Conservation (phyloP, 2,329 filamentous ascomycete species). For the Tolypocladium sp. region DNA sequence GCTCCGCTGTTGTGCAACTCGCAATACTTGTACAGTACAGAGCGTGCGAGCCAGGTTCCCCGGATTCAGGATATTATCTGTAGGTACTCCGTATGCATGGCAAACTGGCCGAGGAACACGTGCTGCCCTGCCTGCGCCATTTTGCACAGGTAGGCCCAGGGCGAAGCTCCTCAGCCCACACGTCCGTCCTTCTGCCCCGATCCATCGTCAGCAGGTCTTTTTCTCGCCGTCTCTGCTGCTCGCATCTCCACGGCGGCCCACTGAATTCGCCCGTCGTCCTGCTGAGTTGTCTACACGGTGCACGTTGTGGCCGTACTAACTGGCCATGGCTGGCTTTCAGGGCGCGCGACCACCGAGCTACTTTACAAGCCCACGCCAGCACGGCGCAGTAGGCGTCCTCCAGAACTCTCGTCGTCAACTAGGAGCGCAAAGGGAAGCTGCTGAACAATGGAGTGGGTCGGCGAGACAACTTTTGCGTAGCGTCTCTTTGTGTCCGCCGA, state of each 20-base stretch:
- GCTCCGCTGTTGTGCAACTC: neutral
- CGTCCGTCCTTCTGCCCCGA: neutral
- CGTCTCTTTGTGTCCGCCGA: neutral
- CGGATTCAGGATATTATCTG: neutral
- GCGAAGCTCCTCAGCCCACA: neutral
- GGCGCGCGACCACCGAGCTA: neutral
- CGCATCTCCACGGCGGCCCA: neutral
- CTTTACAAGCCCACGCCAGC: neutral
- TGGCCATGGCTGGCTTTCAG: neutral
- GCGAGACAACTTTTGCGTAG: neutral
- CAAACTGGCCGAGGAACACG: neutral
- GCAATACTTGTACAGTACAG: neutral
- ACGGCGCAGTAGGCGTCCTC: neutral
- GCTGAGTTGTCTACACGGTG: neutral
- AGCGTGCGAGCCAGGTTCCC: neutral
- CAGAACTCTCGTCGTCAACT: neutral
- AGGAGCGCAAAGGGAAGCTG: neutral
- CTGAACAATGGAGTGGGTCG: neutral
- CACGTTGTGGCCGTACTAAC: neutral
- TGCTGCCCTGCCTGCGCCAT: neutral
- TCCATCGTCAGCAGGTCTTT: neutral
- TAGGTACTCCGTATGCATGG: neutral
- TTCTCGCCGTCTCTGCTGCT: neutral
- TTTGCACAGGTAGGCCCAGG: neutral
- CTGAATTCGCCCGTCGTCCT: neutral